These are phyloP conservation scores for Daldinia caldariorum DNA, from an alignment of 495 filamentous ascomycete genomes.

Conservation along the genomic window DNA sequence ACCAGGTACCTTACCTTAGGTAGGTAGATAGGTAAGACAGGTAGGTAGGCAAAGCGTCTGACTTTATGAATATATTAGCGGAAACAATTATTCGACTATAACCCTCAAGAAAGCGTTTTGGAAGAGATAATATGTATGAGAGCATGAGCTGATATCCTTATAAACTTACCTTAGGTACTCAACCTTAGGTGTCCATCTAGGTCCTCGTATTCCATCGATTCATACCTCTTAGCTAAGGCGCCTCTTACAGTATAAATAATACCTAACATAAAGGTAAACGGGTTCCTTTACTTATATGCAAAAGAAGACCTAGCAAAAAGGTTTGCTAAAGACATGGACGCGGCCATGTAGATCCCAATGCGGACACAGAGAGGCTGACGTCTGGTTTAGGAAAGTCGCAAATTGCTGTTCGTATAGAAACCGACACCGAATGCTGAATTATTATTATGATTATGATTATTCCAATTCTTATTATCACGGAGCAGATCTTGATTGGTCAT, in stretches of 20 bases:
- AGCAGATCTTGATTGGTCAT: not conserved
- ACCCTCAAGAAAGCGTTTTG: not conserved
- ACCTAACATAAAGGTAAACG: not conserved
- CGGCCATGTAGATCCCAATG: constrained; percentile 3
- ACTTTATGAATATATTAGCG: not conserved
- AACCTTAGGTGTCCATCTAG: too few species aligned
- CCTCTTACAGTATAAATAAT: too few species aligned
- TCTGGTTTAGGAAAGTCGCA: constrained; percentile 15
- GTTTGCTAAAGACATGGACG: not conserved
- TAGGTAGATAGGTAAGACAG: not conserved
- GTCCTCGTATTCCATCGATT: not conserved
- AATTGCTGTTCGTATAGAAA: constrained; percentile 4
- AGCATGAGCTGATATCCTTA: not conserved
- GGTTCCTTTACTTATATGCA: not conserved
- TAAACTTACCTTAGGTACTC: not conserved
- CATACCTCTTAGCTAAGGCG: not conserved
- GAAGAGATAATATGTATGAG: not conserved
- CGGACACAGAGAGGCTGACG: not conserved
- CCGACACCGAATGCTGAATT: not conserved
- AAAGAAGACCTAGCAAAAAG: not conserved
- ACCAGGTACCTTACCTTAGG: too few species aligned
- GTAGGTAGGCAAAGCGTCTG: not conserved
- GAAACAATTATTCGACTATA: not conserved
- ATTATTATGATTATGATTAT: not conserved
- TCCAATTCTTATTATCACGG: not conserved